A percentile compares a stretch with the other conserved stretches of the same genome.
Evolutionary conservation across 257 asterid genomes (phyloP).

Genomic region (Solanum rostratum): DNA sequence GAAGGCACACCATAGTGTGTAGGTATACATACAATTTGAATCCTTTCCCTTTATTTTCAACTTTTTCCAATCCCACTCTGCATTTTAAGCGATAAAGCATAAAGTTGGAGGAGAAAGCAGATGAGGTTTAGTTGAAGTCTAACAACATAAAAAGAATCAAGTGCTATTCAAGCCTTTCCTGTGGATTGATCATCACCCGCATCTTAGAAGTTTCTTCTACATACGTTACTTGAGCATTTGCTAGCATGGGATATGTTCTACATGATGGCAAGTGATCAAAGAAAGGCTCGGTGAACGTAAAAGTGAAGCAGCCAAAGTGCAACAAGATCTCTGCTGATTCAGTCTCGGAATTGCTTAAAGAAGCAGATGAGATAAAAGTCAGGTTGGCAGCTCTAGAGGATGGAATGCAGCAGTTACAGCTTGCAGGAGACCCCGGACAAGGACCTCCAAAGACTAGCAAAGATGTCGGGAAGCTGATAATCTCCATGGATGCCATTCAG

Average conservation of each 20-base stretch:
- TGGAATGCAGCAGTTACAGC: not conserved
- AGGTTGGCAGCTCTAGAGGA: not conserved
- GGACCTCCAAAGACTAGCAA: not conserved
- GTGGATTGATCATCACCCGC: not conserved
- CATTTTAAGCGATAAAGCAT: not conserved
- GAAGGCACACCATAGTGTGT: not conserved
- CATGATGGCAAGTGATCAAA: not conserved
- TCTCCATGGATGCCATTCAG: not conserved
- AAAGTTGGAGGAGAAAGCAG: not conserved
- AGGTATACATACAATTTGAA: not conserved
- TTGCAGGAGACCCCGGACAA: not conserved
- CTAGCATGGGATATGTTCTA: not conserved
- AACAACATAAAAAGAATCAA: not conserved
- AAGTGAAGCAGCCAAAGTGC: not conserved
- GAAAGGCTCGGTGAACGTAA: not conserved
- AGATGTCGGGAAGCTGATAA: not conserved
- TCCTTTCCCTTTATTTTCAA: not conserved
- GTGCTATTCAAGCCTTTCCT: not conserved
- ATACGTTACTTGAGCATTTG: not conserved
- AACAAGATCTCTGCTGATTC: not conserved
- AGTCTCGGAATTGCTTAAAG: not conserved
- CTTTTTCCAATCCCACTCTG: not conserved
- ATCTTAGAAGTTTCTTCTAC: not conserved
- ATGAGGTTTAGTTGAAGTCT: not conserved
- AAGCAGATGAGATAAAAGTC: not conserved